Base-by-base conservation (phyloP, 108 stramenopile species). In the Cyclotella cryptica region DNA sequence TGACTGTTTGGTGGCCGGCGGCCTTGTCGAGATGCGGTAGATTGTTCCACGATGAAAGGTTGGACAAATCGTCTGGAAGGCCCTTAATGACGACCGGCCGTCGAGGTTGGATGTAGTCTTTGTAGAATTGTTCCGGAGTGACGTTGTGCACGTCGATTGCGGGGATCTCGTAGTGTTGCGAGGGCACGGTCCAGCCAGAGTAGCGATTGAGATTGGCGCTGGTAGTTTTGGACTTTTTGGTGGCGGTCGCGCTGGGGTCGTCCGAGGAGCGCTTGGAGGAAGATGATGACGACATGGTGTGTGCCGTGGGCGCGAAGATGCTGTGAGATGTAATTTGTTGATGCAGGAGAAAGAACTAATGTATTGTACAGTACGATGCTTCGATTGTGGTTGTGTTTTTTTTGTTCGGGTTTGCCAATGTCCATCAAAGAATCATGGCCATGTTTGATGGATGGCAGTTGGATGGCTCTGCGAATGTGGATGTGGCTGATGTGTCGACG, bases 11-110 rank as follows among this genome's bases (percentile, higher is more conserved):
- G 13, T 67, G 62, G 7, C 81, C 64, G 26, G 46, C 60, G 18
- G 43, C 60, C 49, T 70, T 11, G n/a, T 22, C 1, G 44, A 74
- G 57, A 42, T 74, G 42, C 18, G 42, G 27, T 21, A 58, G 17
- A 58, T 55, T 40, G 22, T n/a, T 58, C 67, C 66, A 69, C 35
- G 60, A 24, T 59, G 68, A 24, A 8, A 66, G 13, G 15, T 26
- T 49, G 7, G 55, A 60, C 52, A 78, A 45, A 77, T 81, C 77
- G n/a, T 55, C 30, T 42, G 66, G 53, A 10, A 75, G 57, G 22
- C 77, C 78, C 17, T 46, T 49, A 47, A 88, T 53, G n/a, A 88
- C 69, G 22, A 86, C 77, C 2, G 88, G 88, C 61, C 75, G 66
- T 54, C 88, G 76, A 7, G 28, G 28, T 54, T 57, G 39, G 43